phyloP scores from a whole-genome alignment of 306 rosid species.

The Inga leiocalycina region DNA sequence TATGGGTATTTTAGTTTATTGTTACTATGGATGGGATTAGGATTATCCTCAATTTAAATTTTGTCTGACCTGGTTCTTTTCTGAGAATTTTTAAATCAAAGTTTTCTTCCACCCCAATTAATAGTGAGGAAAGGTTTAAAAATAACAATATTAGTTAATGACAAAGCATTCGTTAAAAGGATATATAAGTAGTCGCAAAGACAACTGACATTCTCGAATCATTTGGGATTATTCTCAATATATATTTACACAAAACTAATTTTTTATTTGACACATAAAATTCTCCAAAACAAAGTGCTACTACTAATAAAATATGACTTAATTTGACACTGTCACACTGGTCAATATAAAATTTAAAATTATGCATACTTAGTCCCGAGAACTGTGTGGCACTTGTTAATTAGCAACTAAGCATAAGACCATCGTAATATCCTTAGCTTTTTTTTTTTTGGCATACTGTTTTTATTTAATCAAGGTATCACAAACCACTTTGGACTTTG shows the following conservation, averaged over 20 bases:
- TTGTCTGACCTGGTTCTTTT: neutral
- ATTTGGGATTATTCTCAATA: neutral
- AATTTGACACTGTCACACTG: neutral
- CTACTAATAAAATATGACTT: neutral
- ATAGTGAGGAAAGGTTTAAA: neutral
- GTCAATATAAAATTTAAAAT: neutral
- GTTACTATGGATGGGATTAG: neutral
- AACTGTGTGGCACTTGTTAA: neutral
- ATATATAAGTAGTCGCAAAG: neutral
- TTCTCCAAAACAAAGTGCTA: neutral
- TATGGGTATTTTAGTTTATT: neutral
- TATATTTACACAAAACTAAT: neutral
- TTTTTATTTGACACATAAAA: neutral
- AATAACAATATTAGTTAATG: neutral
- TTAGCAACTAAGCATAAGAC: neutral
- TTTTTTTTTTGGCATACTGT: neutral
- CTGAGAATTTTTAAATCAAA: neutral
- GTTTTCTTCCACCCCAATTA: neutral
- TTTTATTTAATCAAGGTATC: no score
- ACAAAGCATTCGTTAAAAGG: neutral
- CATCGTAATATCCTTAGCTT: neutral
- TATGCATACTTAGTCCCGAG: neutral
- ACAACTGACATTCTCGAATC: neutral
- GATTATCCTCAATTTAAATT: neutral
- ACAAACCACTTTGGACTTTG: no score